A percentile compares a stretch with the other conserved stretches of the same genome.
Evolutionary conservation across 2,329 filamentous ascomycete species (phyloP).

Genomic region (Lasiodiplodia citricola): DNA sequence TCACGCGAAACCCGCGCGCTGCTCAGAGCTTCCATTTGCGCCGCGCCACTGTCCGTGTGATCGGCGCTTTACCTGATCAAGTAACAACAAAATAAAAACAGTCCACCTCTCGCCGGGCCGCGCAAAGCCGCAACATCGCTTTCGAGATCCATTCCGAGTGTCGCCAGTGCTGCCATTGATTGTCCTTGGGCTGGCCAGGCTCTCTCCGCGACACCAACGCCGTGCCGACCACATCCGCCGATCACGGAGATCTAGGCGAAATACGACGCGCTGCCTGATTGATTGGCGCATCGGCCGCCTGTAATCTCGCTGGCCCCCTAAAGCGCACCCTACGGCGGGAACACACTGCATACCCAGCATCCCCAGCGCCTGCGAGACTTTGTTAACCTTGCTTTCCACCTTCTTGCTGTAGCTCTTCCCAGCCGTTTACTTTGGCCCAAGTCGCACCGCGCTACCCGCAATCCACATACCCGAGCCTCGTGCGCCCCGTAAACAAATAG

Average conservation of each 20-base stretch:
- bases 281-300: conserved; percentile 14
- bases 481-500: neutral
- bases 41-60: neutral
- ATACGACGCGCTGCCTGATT: conserved; percentile 5
- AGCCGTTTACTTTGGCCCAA: no score
- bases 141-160: neutral
- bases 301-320: conserved; percentile 21
- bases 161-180: neutral
- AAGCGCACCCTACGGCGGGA: conserved; percentile 10
- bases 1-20: neutral
- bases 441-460: neutral
- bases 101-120: neutral
- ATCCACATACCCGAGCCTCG: neutral
- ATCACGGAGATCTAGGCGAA: conserved; percentile 6
- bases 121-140: neutral
- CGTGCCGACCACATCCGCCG: neutral
- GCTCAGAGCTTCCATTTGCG: neutral
- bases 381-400: conserved; percentile 2
- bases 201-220: neutral
- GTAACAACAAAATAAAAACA: conserved; percentile 13
- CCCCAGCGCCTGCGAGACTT: conserved; percentile 4
- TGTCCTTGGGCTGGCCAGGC: neutral
- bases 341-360: conserved; percentile 17
- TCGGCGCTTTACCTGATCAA: neutral
- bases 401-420: neutral